These are phyloP conservation scores for Tylopilus microsporus DNA, from an alignment of 1,284 basidiomycete species.

Conservation along the genomic window DNA sequence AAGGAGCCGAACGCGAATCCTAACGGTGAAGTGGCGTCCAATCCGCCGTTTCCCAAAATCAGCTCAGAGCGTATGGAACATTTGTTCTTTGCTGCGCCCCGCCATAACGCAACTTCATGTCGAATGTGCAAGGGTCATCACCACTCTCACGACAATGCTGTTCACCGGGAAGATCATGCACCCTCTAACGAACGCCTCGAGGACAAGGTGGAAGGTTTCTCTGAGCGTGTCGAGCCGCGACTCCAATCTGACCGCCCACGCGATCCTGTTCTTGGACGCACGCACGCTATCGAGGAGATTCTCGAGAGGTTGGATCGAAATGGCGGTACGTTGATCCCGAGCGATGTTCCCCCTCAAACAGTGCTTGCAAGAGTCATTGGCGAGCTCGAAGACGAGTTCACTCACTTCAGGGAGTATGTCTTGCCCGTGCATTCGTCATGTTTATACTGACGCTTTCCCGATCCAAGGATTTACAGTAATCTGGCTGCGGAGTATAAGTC, in stretches of 20 bases:
- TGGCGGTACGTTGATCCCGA: constrained; percentile 20
- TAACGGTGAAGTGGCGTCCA: constrained; percentile 25
- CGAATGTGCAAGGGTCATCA: constrained; percentile 52
- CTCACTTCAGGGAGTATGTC: constrained; percentile 79
- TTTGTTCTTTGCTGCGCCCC: constrained; percentile 74
- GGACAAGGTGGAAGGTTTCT: constrained; percentile 19
- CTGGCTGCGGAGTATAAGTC: constrained; percentile 85
- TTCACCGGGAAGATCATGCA: neutral
- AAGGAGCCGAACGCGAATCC: constrained; percentile 4
- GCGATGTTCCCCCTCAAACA: constrained; percentile 69
- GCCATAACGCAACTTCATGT: constrained; percentile 66
- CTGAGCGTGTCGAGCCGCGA: constrained; percentile 7
- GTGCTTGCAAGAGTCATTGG: constrained; percentile 72
- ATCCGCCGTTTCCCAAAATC: constrained; percentile 74
- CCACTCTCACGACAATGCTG: neutral
- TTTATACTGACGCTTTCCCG: constrained; percentile 10
- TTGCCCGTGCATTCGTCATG: neutral
- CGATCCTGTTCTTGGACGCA: constrained; percentile 1
- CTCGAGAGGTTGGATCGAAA: constrained; percentile 27
- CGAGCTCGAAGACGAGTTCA: constrained; percentile 87
- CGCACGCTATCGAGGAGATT: constrained; percentile 24
- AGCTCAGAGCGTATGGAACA: constrained; percentile 69
- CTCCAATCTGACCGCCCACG: constrained; percentile 2
- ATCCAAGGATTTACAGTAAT: constrained; percentile 73
- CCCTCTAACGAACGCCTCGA: neutral